A percentile compares a stretch with the other conserved stretches of the same genome.
phyloP scores from a whole-genome alignment of 305 asterid genomes.

The Solanum aculeatissimum region DNA sequence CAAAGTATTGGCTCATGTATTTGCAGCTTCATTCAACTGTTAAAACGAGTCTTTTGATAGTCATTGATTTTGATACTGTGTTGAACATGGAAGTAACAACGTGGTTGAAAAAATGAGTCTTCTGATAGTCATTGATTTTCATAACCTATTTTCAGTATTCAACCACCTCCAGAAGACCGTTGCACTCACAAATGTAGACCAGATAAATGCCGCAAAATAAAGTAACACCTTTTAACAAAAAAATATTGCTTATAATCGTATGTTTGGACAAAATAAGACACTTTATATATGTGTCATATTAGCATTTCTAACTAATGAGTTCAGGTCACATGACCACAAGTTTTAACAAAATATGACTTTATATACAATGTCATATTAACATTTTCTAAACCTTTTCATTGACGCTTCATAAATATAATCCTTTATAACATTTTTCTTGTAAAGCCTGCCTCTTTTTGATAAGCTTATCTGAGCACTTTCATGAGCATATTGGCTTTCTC shows the following conservation, averaged over 20 bases:
- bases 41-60: too few relatives aligned
- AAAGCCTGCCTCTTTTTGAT: not conserved
- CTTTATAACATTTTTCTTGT: not conserved
- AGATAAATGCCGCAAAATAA: too few relatives aligned
- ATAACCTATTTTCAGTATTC: conserved; percentile 79
- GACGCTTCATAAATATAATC: not conserved
- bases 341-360: not conserved
- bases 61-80: conserved; percentile 65
- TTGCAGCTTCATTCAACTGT: too few relatives aligned
- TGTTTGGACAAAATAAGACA: not conserved
- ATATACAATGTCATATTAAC: not conserved
- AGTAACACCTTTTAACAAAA: too few relatives aligned
- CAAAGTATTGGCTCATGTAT: too few relatives aligned
- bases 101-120: conserved; percentile 63
- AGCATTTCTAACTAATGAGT: not conserved
- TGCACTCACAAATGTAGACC: conserved; percentile 73
- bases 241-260: not conserved
- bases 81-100: conserved; percentile 68
- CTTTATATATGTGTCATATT: not conserved
- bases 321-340: not conserved
- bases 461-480: not conserved
- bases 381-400: not conserved
- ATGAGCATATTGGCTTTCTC: not conserved
- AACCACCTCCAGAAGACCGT: conserved; percentile 70
- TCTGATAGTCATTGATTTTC: conserved; percentile 71